Evolutionary conservation across 2,329 filamentous ascomycete species (phyloP).

Genomic region (Pseudogymnoascus sp.): DNA sequence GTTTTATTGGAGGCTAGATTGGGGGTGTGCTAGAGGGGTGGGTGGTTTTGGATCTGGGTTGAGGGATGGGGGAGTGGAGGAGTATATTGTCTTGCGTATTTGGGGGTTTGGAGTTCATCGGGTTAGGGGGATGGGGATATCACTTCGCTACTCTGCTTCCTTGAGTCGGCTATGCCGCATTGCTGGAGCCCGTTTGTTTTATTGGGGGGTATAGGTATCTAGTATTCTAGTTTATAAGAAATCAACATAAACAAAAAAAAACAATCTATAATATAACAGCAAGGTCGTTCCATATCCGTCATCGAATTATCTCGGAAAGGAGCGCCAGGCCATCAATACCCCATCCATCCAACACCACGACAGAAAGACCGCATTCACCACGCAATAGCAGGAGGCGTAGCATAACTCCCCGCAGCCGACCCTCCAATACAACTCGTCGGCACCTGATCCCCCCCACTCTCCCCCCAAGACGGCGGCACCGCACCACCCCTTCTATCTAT

Average conservation of each 20-base stretch:
- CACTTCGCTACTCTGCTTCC: neutral
- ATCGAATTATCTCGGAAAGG: neutral
- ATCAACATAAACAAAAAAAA: neutral
- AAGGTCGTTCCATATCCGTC: neutral
- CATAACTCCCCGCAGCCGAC: neutral
- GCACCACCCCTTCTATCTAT: constrained; percentile 48
- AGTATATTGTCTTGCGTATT: neutral
- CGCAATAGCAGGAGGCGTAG: neutral
- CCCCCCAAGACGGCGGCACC: constrained; percentile 49
- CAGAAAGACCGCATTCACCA: neutral
- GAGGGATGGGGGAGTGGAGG: neutral
- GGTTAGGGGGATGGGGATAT: neutral
- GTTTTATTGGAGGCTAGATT: neutral
- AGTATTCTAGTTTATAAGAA: neutral
- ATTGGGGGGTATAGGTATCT: neutral
- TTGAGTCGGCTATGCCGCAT: constrained; percentile 1
- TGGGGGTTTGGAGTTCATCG: neutral
- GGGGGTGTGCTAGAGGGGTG: neutral
- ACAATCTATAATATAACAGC: neutral
- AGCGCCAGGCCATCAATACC: neutral
- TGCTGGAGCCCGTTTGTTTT: neutral
- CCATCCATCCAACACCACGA: neutral
- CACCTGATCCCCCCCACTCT: neutral
- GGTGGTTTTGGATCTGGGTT: neutral
- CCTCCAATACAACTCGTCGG: neutral